phyloP scores from a whole-genome alignment of 768 basidiomycete species.

The Phanerochaete carnosa region DNA sequence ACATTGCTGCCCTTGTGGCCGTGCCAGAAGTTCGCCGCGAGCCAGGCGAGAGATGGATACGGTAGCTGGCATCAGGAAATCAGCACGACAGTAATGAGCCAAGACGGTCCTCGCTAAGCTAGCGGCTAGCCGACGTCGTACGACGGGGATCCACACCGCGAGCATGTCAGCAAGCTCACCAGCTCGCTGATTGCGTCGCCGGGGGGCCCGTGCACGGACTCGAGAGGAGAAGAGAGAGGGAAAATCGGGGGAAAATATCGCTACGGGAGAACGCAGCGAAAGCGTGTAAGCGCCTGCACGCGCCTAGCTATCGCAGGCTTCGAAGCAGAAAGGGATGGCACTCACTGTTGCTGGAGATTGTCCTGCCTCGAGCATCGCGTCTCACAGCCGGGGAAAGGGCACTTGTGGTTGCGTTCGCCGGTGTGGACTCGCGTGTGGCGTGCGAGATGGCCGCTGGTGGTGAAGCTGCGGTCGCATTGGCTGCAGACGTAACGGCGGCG shows the following conservation, averaged over 20 bases:
- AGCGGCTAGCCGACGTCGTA: background rate
- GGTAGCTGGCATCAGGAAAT: conserved; percentile 47
- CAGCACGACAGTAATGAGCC: background rate
- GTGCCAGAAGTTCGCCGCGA: conserved; percentile 61
- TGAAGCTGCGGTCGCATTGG: conserved; percentile 76
- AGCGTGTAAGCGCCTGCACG: background rate
- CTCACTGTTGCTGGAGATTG: conserved; percentile 69
- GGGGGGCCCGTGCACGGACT: background rate
- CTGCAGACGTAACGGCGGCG: conserved; percentile 51
- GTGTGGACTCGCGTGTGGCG: conserved; percentile 89
- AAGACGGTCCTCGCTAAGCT: background rate
- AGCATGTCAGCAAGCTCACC: background rate
- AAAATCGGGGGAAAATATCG: background rate
- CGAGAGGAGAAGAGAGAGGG: background rate
- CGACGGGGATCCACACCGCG: no score
- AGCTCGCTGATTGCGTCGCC: no score
- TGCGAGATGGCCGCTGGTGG: conserved; percentile 86
- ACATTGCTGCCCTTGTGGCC: conserved; percentile 54
- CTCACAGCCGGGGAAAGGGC: conserved; percentile 94
- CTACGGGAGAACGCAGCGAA: background rate
- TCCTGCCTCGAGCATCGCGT: conserved; percentile 89
- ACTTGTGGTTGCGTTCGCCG: conserved; percentile 88
- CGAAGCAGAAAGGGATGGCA: conserved; percentile 11
- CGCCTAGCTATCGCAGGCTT: background rate
- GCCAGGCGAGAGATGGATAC: conserved; percentile 79